These are phyloP conservation scores for Plasmodium gonderi DNA, from an alignment of 169 alveolate species.

Conservation along the genomic window DNA sequence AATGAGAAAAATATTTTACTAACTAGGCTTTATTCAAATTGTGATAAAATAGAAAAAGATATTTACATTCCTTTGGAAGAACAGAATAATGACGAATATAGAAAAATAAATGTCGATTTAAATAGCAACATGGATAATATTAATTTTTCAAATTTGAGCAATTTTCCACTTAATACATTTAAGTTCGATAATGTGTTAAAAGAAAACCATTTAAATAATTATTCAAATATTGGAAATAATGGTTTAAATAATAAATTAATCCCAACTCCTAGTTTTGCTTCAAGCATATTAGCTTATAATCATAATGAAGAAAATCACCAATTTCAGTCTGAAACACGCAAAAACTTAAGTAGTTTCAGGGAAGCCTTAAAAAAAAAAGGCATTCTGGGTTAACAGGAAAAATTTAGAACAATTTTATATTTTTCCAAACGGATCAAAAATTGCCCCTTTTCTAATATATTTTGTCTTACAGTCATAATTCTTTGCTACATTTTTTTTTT, in stretches of 20 bases:
- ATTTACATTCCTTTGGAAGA: neutral
- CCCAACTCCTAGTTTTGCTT: neutral
- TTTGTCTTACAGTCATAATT: neutral
- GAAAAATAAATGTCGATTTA: neutral
- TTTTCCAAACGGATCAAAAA: neutral
- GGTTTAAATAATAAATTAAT: neutral
- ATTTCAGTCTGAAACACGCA: constrained; percentile 68
- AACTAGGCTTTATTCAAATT: neutral
- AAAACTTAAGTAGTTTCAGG: constrained; percentile 35
- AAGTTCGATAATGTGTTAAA: constrained; percentile 23
- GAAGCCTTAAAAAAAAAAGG: constrained; percentile 72
- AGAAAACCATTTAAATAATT: constrained; percentile 6
- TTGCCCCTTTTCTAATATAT: neutral
- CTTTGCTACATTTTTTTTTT: neutral
- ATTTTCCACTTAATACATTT: constrained; percentile 1
- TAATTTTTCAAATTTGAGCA: neutral
- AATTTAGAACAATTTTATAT: neutral
- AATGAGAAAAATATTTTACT: neutral
- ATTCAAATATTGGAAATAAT: constrained; percentile 11
- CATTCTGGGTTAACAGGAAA: constrained; percentile 24
- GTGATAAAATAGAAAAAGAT: neutral
- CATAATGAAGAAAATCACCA: neutral
- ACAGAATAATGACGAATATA: neutral
- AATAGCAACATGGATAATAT: neutral
- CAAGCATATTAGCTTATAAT: neutral